phyloP scores from a whole-genome alignment of 345 rosid genomes.

The Acer yangbiense region DNA sequence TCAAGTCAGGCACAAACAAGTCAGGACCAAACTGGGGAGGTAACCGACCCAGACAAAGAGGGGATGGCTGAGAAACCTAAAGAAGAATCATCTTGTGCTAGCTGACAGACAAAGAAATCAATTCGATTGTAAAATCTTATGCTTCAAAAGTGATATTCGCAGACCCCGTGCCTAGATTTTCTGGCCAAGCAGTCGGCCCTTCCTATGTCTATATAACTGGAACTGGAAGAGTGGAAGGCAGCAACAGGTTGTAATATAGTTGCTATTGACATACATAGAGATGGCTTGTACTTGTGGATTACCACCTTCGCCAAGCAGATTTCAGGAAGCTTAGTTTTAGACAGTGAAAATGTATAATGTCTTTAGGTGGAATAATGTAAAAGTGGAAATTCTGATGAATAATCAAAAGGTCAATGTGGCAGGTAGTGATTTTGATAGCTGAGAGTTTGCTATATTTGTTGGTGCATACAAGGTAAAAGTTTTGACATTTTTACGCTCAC shows the following conservation, averaged over 20 bases:
- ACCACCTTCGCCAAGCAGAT: neutral
- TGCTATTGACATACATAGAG: neutral
- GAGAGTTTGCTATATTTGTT: neutral
- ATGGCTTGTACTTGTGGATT: neutral
- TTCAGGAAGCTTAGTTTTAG: neutral
- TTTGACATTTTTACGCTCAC: neutral
- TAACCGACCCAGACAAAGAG: conserved; percentile 59
- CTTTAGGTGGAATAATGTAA: neutral
- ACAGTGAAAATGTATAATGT: neutral
- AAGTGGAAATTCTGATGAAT: neutral
- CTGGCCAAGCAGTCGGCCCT: neutral
- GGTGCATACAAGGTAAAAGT: neutral
- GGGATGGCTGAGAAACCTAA: conserved; percentile 45
- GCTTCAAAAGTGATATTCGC: neutral
- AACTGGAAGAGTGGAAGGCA: neutral
- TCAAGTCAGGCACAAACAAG: conserved; percentile 55
- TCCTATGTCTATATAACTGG: neutral
- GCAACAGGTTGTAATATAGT: neutral
- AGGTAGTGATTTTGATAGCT: neutral
- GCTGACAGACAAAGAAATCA: conserved; percentile 27
- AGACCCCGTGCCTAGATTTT: neutral
- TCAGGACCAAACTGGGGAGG: conserved; percentile 58
- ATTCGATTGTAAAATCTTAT: neutral
- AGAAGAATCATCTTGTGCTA: conserved; percentile 62
- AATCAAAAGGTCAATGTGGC: neutral